Evolutionary conservation across 768 basidiomycete species (phyloP), one percentile per base, ranked within the genome.

Genomic region (Thelephora aurantiotincta): DNA sequence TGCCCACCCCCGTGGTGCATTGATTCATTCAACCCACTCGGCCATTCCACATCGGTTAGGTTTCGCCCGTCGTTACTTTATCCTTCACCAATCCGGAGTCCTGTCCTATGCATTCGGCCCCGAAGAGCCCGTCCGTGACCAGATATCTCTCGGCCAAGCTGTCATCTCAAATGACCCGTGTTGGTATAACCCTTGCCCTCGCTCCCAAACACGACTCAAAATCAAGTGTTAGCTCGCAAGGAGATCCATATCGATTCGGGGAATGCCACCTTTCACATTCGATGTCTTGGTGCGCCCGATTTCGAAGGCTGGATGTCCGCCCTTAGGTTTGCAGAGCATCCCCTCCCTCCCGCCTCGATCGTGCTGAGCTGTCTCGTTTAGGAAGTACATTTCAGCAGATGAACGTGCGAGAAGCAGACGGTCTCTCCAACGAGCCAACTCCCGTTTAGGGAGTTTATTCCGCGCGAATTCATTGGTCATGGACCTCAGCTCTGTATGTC

Each of bases 41-140:
- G 46, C 33, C 18, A 37, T 35, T 20, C 46, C 33, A 50, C 6
- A 43, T 20, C 12, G 45, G 23, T 37, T 59, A 89, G 88, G 88
- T 9, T 90, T 86, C 63, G 88, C 87, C 14, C 80, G 84, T 45
- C 79, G 86, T 41, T 87, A 86, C 64, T 90, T 91, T 55, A 73
- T 73, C 33, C 68, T 91, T 9, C 66, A 75, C 53, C 69, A 75
- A 34, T 75, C 77, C 9, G 87, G 87, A 9, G 60, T 77, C n/a
- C 67, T 91, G 43, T 73, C 75, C 2, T 91, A 91, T 54, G 74
- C 85, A 1, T 74, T 86, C 50, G 76, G 80, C 50, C 82, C 81
- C 11, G 79, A 77, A 11, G 78, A 77, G 48, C 78, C 83, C 16
- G 56, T 76, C 49, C 76, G 87, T 43, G 88, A 90, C 60, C 75